Percentiles rank a stretch among this genome's conserved stretches.
These are phyloP conservation scores for Simmondsia chinensis DNA, from an alignment of 148 eudicot species.

Conservation along the genomic window DNA sequence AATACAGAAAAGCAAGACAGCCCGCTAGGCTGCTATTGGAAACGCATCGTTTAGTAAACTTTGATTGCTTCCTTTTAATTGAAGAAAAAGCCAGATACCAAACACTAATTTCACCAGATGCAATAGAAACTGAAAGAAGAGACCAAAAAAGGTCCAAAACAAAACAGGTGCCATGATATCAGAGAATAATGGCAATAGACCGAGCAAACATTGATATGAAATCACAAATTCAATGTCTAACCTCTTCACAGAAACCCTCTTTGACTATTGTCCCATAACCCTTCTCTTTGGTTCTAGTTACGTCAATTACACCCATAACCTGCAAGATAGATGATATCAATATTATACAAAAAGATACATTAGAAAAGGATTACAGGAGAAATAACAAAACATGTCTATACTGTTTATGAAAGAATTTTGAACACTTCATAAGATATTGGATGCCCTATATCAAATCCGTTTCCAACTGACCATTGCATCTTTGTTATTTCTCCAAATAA, in stretches of 20 bases:
- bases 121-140: no score
- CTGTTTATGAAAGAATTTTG: no score
- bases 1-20: background rate
- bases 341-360: no score
- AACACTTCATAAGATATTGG: no score
- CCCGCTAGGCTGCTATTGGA: no score
- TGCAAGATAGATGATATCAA: constrained; percentile 32
- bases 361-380: background rate
- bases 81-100: no score
- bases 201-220: constrained; percentile 3
- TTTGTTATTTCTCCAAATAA: no score
- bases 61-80: no score
- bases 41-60: no score
- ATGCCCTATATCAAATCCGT: no score
- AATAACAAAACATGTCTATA: background rate
- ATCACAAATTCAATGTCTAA: constrained; percentile 17
- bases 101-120: no score
- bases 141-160: background rate
- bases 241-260: constrained; percentile 97
- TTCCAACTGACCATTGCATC: no score
- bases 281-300: constrained; percentile 72
- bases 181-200: background rate
- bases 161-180: background rate
- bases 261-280: constrained; percentile 78
- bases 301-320: constrained; percentile 89